Base-by-base conservation (phyloP, 345 rosid species). In the Heritiera fomes region DNA sequence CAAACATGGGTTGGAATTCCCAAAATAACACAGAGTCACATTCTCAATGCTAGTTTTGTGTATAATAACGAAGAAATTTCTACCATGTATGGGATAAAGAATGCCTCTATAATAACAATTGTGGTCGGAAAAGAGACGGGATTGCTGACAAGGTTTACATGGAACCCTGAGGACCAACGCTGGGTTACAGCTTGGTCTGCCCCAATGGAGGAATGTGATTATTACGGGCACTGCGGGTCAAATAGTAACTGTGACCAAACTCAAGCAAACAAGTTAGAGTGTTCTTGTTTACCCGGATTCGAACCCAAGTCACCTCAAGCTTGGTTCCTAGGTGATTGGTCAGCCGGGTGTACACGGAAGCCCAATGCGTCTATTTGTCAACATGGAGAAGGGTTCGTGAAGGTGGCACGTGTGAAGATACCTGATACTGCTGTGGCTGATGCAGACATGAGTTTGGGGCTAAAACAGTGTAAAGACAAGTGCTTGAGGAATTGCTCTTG, bases 181-280 rank as follows among this genome's bases (percentile, higher is more conserved):
- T 93, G 97, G 97, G 79, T 78, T 0, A 82, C 18, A 7, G 62
- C 82, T 63, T 85, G 84, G 86, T 79, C 76, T 2, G 82, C 69
- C 46, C 97, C 97, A 0, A 83, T 79, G 20, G 98, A 95, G 61
- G 80, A 64, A 23, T 95, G 98, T 46, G 98, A 93, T 46, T 65
- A 56, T 76, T 89, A 91, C 18, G 55, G 77, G 30, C 77, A 81
- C 18, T 95, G 98, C 50, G 98, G 95, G 7, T 77, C 80, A 3
- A 86, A 87, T 55, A 74, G 86, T 77, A 82, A 81, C 2, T 89
- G 94, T 34, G 83, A 90, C 77, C 66, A 84, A 2, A 52, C 76
- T 1, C 66, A n/a, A 14, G 59, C 80, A 0, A 86, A 80, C 1
- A 80, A 72, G 75, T 82, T 83, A 23, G 85, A 75, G 56, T 91